Evolutionary conservation across 1,139 yeast genomes (phyloP).

Genomic region (Kazachstania sp.): DNA sequence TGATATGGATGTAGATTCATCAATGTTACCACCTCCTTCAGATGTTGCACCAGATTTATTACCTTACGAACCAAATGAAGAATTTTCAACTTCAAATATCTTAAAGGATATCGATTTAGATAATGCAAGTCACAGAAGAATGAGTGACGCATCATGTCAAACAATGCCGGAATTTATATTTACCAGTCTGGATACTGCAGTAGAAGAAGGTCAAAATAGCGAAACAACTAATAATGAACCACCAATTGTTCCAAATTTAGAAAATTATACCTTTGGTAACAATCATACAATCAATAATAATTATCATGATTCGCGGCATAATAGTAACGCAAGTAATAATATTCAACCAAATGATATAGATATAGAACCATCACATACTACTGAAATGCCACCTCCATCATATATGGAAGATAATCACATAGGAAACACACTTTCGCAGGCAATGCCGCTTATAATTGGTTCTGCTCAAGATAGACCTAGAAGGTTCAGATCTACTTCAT

Average conservation of each 20-base stretch:
- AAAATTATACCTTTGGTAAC: not conserved
- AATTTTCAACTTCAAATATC: not conserved
- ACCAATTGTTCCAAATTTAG: not conserved
- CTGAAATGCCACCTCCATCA: not conserved
- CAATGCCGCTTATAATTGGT: too few species aligned
- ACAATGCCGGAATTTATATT: constrained; percentile 2
- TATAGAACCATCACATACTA: not conserved
- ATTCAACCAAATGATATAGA: not conserved
- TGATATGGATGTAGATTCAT: constrained; percentile 21
- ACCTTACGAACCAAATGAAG: not conserved
- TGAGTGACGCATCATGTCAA: constrained; percentile 2
- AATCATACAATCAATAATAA: not conserved
- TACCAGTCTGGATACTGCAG: not conserved
- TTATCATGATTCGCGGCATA: not conserved
- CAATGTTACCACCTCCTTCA: not conserved
- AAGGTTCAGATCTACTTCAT: not conserved
- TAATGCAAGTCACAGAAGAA: not conserved
- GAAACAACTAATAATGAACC: not conserved
- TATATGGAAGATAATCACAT: not conserved
- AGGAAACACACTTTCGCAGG: too few species aligned
- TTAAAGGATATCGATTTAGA: not conserved
- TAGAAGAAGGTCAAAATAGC: not conserved
- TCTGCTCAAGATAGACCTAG: not conserved
- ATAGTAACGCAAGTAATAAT: not conserved
- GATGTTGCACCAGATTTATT: constrained; percentile 1